These are phyloP conservation scores for Penicillium canescens DNA, from an alignment of 495 filamentous ascomycete species.

Conservation along the genomic window DNA sequence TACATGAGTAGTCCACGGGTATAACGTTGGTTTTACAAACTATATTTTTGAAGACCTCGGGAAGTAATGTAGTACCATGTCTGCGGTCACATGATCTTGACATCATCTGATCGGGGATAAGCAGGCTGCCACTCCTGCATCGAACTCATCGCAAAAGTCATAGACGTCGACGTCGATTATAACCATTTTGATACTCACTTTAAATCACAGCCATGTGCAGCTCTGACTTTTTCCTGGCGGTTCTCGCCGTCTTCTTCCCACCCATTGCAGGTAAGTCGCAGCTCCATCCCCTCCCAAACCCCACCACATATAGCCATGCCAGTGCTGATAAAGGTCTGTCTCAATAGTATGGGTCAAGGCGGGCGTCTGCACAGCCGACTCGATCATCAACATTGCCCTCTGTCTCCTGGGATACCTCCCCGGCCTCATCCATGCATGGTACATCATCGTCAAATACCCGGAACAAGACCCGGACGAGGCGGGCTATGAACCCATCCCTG, in stretches of 20 bases:
- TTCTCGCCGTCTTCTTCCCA: conserved; percentile 91
- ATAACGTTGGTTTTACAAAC: too few relatives aligned
- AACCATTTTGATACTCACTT: too few relatives aligned
- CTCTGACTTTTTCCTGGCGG: conserved; percentile 84
- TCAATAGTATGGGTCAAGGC: conserved; percentile 87
- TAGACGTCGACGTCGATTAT: too few relatives aligned
- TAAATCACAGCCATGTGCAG: conserved; percentile 55
- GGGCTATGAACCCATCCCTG: conserved; percentile 60
- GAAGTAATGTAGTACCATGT: too few relatives aligned
- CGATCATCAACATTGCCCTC: conserved; percentile 91
- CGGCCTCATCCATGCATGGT: conserved; percentile 93
- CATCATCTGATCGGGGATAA: too few relatives aligned
- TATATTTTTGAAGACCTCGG: too few relatives aligned
- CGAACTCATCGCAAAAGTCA: too few relatives aligned
- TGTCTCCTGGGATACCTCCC: conserved; percentile 87
- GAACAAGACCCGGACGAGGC: conserved; percentile 59
- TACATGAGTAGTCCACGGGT: too few relatives aligned
- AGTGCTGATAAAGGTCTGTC: conserved; percentile 1
- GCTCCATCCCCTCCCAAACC: too few relatives aligned
- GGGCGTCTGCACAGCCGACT: conserved; percentile 91
- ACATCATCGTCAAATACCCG: conserved; percentile 92
- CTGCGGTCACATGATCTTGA: too few relatives aligned
- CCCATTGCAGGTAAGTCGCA: conserved; percentile 76
- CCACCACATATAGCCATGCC: too few relatives aligned
- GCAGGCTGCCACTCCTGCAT: too few relatives aligned